Evolutionary conservation across 1,139 yeast species (phyloP).

Genomic region (Candida freyschussii): DNA sequence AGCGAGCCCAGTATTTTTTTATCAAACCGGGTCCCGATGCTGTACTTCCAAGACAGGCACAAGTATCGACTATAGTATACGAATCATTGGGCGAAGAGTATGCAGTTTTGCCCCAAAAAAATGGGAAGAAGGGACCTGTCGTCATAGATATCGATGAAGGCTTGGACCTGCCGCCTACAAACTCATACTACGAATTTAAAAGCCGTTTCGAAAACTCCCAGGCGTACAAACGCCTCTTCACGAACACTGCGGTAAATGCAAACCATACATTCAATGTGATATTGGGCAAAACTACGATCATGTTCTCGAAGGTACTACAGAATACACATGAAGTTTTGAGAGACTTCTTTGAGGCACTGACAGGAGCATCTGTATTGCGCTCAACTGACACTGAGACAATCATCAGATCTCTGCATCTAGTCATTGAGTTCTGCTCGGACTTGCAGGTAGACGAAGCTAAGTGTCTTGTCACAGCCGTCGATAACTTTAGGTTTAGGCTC

Average conservation of each 20-base stretch:
- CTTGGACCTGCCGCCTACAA: neutral
- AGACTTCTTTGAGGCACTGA: slow-evolving; percentile 11
- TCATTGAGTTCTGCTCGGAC: slow-evolving; percentile 15
- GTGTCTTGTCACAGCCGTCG: slow-evolving; percentile 14
- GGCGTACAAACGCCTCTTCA: slow-evolving; percentile 15
- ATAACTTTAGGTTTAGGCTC: slow-evolving; percentile 17
- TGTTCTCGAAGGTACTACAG: slow-evolving; percentile 13
- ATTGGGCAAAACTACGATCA: slow-evolving; percentile 10
- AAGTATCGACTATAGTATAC: slow-evolving; percentile 15
- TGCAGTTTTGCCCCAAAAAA: slow-evolving; percentile 13
- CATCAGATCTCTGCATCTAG: slow-evolving; percentile 7
- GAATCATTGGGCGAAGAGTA: slow-evolving; percentile 21
- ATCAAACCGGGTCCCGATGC: slow-evolving; percentile 13
- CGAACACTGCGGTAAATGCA: slow-evolving; percentile 1
- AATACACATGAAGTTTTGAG: slow-evolving; percentile 12
- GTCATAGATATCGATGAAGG: slow-evolving; percentile 4
- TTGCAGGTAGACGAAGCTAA: slow-evolving; percentile 10
- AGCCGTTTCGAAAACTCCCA: slow-evolving; percentile 12
- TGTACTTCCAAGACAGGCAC: slow-evolving; percentile 17
- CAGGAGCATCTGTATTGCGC: slow-evolving; percentile 4
- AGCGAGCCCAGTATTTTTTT: slow-evolving; percentile 4
- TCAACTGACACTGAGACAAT: slow-evolving; percentile 5
- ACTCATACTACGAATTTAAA: slow-evolving; percentile 1
- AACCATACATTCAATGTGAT: slow-evolving; percentile 10
- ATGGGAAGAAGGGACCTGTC: neutral